phyloP scores from a whole-genome alignment of 371 early-diverging fungal species.

The Batkoa obscura region DNA sequence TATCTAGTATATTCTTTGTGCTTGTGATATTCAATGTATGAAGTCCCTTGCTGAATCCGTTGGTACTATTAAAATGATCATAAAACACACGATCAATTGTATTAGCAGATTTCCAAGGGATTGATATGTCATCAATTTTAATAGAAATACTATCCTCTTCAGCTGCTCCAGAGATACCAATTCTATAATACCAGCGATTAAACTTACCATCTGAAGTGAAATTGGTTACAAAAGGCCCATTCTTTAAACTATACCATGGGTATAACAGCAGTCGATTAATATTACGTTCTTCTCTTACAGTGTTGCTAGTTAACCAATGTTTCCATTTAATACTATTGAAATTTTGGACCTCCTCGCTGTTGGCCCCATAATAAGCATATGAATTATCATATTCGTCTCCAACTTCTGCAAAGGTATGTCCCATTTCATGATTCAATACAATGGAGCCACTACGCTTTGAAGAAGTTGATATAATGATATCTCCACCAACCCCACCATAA shows the following conservation, averaged over 20 bases:
- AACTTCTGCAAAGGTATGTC: slow-evolving; percentile 27
- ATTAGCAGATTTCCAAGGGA: slow-evolving; percentile 23
- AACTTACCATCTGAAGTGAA: slow-evolving; percentile 24
- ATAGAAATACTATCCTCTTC: slow-evolving; percentile 13
- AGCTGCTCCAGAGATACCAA: slow-evolving; percentile 27
- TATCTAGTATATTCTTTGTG: background rate
- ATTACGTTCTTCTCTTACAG: slow-evolving; percentile 15
- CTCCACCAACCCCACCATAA: slow-evolving; percentile 40
- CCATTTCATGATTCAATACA: slow-evolving; percentile 33
- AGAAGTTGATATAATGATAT: slow-evolving; percentile 33
- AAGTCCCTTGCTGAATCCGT: background rate
- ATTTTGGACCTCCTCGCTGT: slow-evolving; percentile 15
- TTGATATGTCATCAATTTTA: slow-evolving; percentile 20
- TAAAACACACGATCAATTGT: slow-evolving; percentile 26
- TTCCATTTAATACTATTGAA: slow-evolving; percentile 16
- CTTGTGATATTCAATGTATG: background rate
- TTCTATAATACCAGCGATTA: slow-evolving; percentile 21
- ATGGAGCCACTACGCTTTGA: slow-evolving; percentile 26
- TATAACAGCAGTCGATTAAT: slow-evolving; percentile 20
- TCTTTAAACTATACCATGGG: slow-evolving; percentile 29
- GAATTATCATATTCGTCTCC: slow-evolving; percentile 40
- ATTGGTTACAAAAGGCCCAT: slow-evolving; percentile 22
- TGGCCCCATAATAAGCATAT: slow-evolving; percentile 29
- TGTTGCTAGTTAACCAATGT: slow-evolving; percentile 23
- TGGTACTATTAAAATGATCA: slow-evolving; percentile 11